Base-by-base conservation (phyloP, 1,139 yeast genomes). In the Hansenula sp. region DNA sequence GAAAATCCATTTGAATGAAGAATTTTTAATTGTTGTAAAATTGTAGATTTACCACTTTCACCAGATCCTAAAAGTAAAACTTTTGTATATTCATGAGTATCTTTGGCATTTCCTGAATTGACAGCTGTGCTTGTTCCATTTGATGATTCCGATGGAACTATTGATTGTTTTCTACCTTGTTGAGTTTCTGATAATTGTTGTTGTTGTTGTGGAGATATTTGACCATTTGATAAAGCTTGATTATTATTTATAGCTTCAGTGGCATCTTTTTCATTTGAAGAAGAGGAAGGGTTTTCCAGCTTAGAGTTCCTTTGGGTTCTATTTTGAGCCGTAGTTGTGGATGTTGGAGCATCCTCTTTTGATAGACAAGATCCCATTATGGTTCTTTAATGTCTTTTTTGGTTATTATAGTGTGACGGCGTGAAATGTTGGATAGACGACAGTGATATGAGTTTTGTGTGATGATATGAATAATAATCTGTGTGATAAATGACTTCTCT, bases 1-100 rank as follows among this genome's bases (percentile, higher is more conserved):
- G 81, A 57, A 56, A 80, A 84, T 5, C 90, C 92, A 53, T 76
- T 71, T 52, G 82, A 83, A 56, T 82, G 89, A 41, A 83, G 63
- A 39, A 83, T 82, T 57, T 82, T 83, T 68, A 83, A 73, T 60
- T 83, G 92, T 56, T 82, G 84, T 38, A 83, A 75, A 36, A 83
- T 78, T 6, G 92, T 83, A 3, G 89, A 80, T 55, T 83, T 83
- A 14, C 92, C 92, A 53, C 84, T 75, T 56, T 84, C 94, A 21
- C 92, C 94, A 0, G 90, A 79, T 8, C 94, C 94, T 40, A 84
- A 63, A 32, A 84, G 64, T 29, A 84, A 64, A 32, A 82, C 77
- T 56, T 83, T 83, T 27, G 81, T 75, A 47, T 75, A 79, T 43
- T 69, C 68, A 33, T 53, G 52, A 4, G 44, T 19, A 35, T 46